phyloP scores from a whole-genome alignment of 306 rosid genomes.

The Crataegus laevigata region DNA sequence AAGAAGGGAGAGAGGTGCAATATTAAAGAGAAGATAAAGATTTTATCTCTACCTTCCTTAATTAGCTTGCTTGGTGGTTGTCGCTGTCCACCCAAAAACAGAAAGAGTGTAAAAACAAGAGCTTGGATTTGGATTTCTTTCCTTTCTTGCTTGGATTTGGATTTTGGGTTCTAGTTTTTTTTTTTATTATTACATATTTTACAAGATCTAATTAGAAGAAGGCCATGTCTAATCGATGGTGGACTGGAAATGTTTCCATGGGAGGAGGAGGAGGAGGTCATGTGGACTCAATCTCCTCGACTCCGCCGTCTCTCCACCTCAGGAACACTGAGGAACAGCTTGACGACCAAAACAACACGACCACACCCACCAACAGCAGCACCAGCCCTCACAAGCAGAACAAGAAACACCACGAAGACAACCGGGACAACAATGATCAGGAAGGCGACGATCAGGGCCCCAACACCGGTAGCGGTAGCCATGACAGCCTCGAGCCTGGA shows the following conservation, averaged over 20 bases:
- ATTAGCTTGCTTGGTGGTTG: background rate
- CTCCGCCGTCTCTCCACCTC: conserved; percentile 48
- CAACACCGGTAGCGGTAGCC: conserved; percentile 23
- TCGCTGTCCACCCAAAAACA: conserved; percentile 4
- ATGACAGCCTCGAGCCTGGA: conserved; percentile 36
- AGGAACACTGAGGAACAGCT: conserved; percentile 40
- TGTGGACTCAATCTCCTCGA: conserved; percentile 33
- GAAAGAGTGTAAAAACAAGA: background rate
- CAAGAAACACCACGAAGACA: conserved; percentile 24
- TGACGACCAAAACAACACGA: conserved; percentile 28
- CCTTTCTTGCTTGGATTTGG: background rate
- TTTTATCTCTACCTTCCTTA: background rate
- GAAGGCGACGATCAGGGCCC: conserved; percentile 20
- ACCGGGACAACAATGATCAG: conserved; percentile 28
- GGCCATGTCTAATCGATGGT: conserved; percentile 76
- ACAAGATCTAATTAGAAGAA: background rate
- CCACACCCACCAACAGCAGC: conserved; percentile 33
- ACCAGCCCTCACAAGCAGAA: conserved; percentile 24
- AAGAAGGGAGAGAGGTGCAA: background rate
- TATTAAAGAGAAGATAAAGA: background rate
- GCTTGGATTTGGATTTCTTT: background rate
- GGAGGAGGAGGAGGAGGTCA: conserved; percentile 24
- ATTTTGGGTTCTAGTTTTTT: background rate
- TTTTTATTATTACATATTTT: background rate
- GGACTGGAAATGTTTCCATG: conserved; percentile 67